These are phyloP conservation scores for Parasitella parasitica DNA, from an alignment of 371 early-diverging fungal genomes.

Conservation along the genomic window DNA sequence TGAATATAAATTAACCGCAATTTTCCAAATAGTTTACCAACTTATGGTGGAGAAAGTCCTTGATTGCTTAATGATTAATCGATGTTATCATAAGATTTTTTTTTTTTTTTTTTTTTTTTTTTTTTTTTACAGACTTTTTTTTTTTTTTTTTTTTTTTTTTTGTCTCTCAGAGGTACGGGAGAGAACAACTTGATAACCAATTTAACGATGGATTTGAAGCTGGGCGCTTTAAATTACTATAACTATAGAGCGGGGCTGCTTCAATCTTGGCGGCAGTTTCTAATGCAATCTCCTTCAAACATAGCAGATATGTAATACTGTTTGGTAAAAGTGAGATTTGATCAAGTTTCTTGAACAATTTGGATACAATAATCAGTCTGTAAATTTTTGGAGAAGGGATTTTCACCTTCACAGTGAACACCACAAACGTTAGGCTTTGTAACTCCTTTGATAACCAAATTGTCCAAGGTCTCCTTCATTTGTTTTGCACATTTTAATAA, in stretches of 20 bases:
- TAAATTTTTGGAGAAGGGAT: conserved; percentile 1
- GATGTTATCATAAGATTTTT: not conserved
- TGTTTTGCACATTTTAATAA: conserved; percentile 8
- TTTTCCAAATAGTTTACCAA: not conserved
- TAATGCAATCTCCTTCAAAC: not conserved
- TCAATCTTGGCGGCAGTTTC: conserved; percentile 5
- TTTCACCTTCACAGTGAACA: conserved; percentile 11
- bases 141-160: too few species aligned
- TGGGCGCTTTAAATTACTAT: conserved; percentile 13
- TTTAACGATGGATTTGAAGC: not conserved
- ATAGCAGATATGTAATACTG: conserved; percentile 3
- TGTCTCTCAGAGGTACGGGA: conserved; percentile 4
- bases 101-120: conserved; percentile 15
- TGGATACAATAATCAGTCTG: conserved; percentile 2
- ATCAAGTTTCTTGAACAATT: conserved; percentile 4
- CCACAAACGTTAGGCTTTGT: conserved; percentile 6
- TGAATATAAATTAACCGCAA: not conserved
- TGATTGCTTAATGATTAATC: conserved; percentile 1
- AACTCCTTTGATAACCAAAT: conserved; percentile 2
- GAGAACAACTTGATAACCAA: conserved; percentile 11
- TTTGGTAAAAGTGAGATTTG: conserved; percentile 12
- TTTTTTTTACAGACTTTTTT: too few species aligned
- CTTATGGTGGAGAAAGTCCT: not conserved
- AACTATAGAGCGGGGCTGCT: not conserved
- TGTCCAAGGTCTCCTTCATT: not conserved